Percentiles rank a stretch among this genome's conserved stretches.
Evolutionary conservation across 169 alveolate species (phyloP).

Genomic region (Plasmodium fragile): DNA sequence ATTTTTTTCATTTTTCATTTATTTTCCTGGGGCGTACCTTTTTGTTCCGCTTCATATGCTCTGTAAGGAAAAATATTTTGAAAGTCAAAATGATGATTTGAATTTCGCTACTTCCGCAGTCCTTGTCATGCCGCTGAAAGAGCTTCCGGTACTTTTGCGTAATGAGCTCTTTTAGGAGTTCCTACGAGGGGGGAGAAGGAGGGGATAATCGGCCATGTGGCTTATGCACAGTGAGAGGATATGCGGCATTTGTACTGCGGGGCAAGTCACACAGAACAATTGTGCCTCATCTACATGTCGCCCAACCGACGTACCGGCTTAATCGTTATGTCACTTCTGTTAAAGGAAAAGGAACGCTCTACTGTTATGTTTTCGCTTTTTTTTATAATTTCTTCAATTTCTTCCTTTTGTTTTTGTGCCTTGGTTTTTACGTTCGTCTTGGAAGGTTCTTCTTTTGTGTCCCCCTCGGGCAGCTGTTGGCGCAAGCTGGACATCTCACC

Average conservation of each 20-base stretch:
- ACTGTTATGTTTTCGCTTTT: conserved; percentile 25
- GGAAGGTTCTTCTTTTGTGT: not conserved
- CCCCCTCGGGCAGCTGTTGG: not conserved
- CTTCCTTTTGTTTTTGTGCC: conserved; percentile 13
- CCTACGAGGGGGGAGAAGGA: conserved; percentile 9
- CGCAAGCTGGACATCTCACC: not conserved
- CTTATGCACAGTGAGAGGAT: not conserved
- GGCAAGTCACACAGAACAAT: not conserved
- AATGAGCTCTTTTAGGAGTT: conserved; percentile 58
- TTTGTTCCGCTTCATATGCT: conserved; percentile 66
- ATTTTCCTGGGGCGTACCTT: conserved; percentile 8
- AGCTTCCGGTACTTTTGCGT: conserved; percentile 64
- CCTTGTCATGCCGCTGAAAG: conserved; percentile 62
- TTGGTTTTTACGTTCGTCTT: not conserved
- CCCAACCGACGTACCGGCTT: conserved; percentile 36
- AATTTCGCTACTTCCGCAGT: conserved; percentile 76
- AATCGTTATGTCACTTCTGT: conserved; percentile 16
- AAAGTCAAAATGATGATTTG: conserved; percentile 68
- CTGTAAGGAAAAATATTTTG: conserved; percentile 56
- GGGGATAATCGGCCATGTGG: not conserved
- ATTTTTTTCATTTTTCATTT: not conserved
- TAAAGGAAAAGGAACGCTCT: conserved; percentile 68
- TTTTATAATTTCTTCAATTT: conserved; percentile 59
- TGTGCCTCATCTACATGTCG: not conserved
- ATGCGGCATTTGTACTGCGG: not conserved